phyloP scores from a whole-genome alignment of 169 alveolate genomes.

The Besnoitia besnoiti region DNA sequence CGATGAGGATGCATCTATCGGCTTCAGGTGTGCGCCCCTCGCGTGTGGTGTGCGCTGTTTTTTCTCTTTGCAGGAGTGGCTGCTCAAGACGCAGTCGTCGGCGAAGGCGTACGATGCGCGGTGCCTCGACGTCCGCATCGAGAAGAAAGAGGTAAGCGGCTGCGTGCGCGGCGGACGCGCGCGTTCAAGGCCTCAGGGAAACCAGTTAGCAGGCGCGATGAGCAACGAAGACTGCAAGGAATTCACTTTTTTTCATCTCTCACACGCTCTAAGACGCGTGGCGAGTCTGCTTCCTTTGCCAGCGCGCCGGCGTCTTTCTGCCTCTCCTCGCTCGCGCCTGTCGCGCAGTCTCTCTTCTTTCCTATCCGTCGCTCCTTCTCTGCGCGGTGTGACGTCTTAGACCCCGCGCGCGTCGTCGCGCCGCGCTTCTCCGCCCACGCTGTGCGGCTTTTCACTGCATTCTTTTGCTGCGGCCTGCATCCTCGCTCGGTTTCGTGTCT shows the following conservation, averaged over 20 bases:
- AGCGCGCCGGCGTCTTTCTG: too few species aligned
- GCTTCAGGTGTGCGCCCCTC: conserved; percentile 12
- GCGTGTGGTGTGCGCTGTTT: conserved; percentile 49
- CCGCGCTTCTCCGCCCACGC: not conserved
- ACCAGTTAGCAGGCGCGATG: too few species aligned
- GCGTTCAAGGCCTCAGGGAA: not conserved
- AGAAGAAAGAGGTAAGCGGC: not conserved
- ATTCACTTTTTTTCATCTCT: not conserved
- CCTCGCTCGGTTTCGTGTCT: not conserved
- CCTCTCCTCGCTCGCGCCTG: too few species aligned
- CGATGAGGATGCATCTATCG: conserved; percentile 30
- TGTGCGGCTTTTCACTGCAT: not conserved
- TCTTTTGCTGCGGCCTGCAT: not conserved
- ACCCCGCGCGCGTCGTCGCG: too few species aligned
- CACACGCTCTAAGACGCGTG: not conserved
- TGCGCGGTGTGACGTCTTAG: too few species aligned
- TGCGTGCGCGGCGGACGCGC: not conserved
- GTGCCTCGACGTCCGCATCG: conserved; percentile 11
- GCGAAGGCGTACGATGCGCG: not conserved
- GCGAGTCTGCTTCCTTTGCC: too few species aligned
- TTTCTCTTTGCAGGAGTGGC: conserved; percentile 32
- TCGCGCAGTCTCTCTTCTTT: too few species aligned
- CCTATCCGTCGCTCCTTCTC: too few species aligned
- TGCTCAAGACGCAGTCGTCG: conserved; percentile 31
- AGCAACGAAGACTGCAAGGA: too few species aligned